Evolutionary conservation across 2,329 filamentous ascomycete species (phyloP).

Genomic region (Aspergillus aculeatinus): DNA sequence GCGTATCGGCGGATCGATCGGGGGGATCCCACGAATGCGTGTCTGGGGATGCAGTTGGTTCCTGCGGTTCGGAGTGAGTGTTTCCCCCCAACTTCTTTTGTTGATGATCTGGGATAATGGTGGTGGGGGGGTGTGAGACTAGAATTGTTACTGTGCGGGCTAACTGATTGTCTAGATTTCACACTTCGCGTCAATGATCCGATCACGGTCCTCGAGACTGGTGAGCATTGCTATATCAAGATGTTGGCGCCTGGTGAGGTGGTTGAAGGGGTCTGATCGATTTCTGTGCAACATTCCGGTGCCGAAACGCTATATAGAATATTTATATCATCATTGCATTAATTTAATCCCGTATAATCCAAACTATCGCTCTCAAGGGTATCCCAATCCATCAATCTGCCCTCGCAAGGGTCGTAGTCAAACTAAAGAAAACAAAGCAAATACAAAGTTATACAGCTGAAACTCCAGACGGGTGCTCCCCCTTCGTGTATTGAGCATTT

Average conservation of each 20-base stretch:
- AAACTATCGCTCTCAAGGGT: neutral
- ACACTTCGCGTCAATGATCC: conserved; percentile 40
- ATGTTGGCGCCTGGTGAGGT: conserved; percentile 36
- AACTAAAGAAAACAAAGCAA: neutral
- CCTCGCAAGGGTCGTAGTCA: neutral
- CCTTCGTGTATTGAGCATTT: neutral
- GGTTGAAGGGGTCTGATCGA: conserved; percentile 28
- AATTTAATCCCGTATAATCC: neutral
- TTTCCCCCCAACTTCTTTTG: neutral
- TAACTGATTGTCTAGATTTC: conserved; percentile 28
- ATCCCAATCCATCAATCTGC: neutral
- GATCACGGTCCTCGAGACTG: conserved; percentile 42
- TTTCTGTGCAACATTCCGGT: neutral
- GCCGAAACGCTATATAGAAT: neutral
- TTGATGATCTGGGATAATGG: neutral
- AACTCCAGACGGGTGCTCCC: neutral
- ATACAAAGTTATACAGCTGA: neutral
- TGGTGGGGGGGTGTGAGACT: too few species aligned
- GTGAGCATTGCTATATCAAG: conserved; percentile 47
- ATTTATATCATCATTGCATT: neutral
- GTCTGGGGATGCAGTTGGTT: conserved; percentile 55
- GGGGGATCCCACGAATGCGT: conserved; percentile 49
- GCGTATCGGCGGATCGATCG: conserved; percentile 52
- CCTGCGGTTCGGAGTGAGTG: conserved; percentile 30
- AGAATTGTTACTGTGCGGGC: neutral